Percentiles rank a stretch among this genome's conserved stretches.
phyloP scores from a whole-genome alignment of 176 grass and related monocot species.

The Aegilops longissima region DNA sequence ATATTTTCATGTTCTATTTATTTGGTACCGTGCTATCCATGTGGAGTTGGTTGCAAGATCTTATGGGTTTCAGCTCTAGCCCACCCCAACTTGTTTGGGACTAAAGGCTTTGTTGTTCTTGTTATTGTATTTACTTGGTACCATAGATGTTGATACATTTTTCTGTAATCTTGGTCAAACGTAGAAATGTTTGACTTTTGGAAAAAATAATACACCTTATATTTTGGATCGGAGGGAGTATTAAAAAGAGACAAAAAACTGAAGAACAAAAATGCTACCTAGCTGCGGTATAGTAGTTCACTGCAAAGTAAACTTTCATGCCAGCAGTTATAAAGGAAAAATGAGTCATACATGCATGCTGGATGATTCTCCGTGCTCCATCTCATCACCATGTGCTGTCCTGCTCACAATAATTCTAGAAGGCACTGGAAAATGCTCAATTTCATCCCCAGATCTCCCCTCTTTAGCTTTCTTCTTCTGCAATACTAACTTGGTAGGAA shows the following conservation, averaged over 20 bases:
- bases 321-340: slow-evolving; percentile 20
- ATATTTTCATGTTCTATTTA: not conserved
- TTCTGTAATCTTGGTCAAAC: not conserved
- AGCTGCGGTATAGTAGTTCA: not conserved
- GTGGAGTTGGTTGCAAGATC: no score
- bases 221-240: not conserved
- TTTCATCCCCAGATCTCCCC: slow-evolving; percentile 83
- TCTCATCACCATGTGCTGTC: slow-evolving; percentile 47
- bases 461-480: slow-evolving; percentile 99
- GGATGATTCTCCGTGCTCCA: slow-evolving; percentile 72
- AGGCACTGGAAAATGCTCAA: slow-evolving; percentile 91
- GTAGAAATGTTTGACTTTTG: not conserved
- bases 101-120: no score
- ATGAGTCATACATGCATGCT: slow-evolving; percentile 61
- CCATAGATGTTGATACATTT: not conserved
- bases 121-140: not conserved
- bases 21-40: no score
- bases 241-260: not conserved
- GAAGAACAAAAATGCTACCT: not conserved
- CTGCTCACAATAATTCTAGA: slow-evolving; percentile 81
- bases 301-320: slow-evolving; percentile 1
- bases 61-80: no score
- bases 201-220: not conserved
- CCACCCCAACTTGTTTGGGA: no score
- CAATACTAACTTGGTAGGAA: slow-evolving; percentile 87